Evolutionary conservation across 106 monocot species (phyloP).

Genomic region (Dendrobium huoshanense): DNA sequence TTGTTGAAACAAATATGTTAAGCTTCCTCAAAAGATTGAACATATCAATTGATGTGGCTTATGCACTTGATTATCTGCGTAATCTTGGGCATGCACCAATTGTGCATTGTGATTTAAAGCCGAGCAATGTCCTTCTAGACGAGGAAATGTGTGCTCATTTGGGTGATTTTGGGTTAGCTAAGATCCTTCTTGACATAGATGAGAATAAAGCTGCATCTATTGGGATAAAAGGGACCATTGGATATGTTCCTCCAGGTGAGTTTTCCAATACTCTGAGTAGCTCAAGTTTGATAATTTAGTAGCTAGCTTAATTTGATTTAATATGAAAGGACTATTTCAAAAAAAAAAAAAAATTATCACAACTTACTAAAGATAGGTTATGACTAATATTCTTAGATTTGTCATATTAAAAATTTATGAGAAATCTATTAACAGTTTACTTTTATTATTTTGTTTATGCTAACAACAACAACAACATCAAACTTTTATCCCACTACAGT

Average conservation of each 20-base stretch:
- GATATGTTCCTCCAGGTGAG: slow-evolving; percentile 49
- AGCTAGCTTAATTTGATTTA: too few relatives aligned
- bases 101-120: slow-evolving; percentile 23
- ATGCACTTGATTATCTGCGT: slow-evolving; percentile 22
- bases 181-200: slow-evolving; percentile 2
- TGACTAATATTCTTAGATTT: too few relatives aligned
- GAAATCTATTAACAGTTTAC: too few relatives aligned
- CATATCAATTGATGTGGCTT: slow-evolving; percentile 20
- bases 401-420: too few relatives aligned
- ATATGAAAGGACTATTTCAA: too few relatives aligned
- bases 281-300: too few relatives aligned
- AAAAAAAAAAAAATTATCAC: too few relatives aligned
- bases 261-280: not conserved
- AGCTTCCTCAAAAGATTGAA: slow-evolving; percentile 12
- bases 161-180: slow-evolving; percentile 38
- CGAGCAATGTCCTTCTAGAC: slow-evolving; percentile 22
- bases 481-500: too few relatives aligned
- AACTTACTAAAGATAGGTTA: too few relatives aligned
- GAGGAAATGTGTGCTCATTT: slow-evolving; percentile 23
- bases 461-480: too few relatives aligned
- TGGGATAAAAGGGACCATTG: slow-evolving; percentile 39
- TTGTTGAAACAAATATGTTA: not conserved
- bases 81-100: slow-evolving; percentile 5
- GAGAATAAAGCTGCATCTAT: slow-evolving; percentile 1
- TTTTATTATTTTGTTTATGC: too few relatives aligned